A percentile compares a stretch with the other conserved stretches of the same genome.
Evolutionary conservation across 2,329 filamentous ascomycete species (phyloP).

Genomic region (Aspergillus sp.): DNA sequence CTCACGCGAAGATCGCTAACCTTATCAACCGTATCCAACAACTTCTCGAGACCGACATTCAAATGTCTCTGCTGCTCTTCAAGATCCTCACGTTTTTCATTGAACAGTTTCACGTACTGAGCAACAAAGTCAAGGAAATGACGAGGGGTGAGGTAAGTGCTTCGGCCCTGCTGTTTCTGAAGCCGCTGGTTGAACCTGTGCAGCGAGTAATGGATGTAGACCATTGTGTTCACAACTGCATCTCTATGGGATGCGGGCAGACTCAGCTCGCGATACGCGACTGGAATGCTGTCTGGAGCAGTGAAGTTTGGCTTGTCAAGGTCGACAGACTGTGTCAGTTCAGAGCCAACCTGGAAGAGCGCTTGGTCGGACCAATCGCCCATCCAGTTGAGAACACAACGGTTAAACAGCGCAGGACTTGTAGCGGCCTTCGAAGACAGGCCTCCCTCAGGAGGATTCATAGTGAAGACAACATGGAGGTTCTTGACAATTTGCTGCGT

Average conservation of each 20-base stretch:
- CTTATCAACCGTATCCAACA: conserved; percentile 94
- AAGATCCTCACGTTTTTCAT: conserved; percentile 94
- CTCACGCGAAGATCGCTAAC: conserved; percentile 85
- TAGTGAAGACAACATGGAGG: conserved; percentile 96
- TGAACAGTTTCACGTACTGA: conserved; percentile 94
- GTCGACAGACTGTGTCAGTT: conserved; percentile 93
- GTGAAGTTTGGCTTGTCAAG: conserved; percentile 78
- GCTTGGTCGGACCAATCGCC: conserved; percentile 99
- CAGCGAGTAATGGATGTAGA: conserved; percentile 93
- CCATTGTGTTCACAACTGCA: conserved; percentile 94
- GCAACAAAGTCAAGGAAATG: conserved; percentile 98
- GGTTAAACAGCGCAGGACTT: conserved; percentile 96
- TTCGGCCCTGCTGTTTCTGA: conserved; percentile 81
- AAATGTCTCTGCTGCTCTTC: conserved; percentile 98
- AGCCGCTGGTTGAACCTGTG: conserved; percentile 82
- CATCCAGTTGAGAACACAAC: conserved; percentile 99
- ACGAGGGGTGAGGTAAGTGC: conserved; percentile 86
- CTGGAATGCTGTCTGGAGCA: conserved; percentile 82
- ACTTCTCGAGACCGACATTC: conserved; percentile 94
- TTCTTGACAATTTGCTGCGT: conserved; percentile 99
- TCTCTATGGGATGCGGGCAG: conserved; percentile 86
- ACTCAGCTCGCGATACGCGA: conserved; percentile 76
- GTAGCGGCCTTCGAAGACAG: conserved; percentile 94
- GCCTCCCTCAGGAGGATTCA: conserved; percentile 96
- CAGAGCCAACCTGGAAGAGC: conserved; percentile 91